These are phyloP conservation scores for Kokia cookei DNA, from an alignment of 441 rosid species.

Conservation along the genomic window DNA sequence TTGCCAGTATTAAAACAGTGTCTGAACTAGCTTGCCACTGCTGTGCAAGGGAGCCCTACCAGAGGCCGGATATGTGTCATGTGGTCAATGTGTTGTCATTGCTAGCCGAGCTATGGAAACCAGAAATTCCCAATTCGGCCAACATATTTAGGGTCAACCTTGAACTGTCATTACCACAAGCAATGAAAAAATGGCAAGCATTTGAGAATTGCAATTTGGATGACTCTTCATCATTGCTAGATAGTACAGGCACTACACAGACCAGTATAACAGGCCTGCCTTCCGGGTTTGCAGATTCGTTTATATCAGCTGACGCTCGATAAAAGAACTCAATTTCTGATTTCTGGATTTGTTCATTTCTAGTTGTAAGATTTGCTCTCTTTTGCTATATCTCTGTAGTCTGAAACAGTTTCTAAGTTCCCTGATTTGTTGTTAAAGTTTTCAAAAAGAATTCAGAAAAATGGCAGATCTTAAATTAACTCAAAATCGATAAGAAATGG, in stretches of 20 bases:
- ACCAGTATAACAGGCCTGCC: slow-evolving; percentile 39
- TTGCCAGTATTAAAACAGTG: slow-evolving; percentile 61
- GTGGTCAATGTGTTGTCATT: slow-evolving; percentile 81
- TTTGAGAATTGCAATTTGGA: slow-evolving; percentile 38
- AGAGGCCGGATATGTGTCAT: slow-evolving; percentile 91
- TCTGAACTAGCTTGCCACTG: slow-evolving; percentile 94
- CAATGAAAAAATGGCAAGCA: slow-evolving; percentile 57
- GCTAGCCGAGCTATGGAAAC: slow-evolving; percentile 78
- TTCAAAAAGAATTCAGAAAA: slow-evolving; percentile 7
- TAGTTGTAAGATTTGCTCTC: slow-evolving; percentile 9
- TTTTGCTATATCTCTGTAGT: slow-evolving; percentile 4
- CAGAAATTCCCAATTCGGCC: slow-evolving; percentile 51
- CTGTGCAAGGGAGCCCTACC: slow-evolving; percentile 79
- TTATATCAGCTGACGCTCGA: slow-evolving; percentile 36
- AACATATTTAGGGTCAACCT: slow-evolving; percentile 67
- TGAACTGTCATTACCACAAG: slow-evolving; percentile 64
- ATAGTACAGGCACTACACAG: slow-evolving; percentile 34
- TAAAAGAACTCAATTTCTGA: slow-evolving; percentile 8
- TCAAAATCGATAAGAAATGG: too few relatives aligned
- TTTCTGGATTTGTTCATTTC: slow-evolving; percentile 11
- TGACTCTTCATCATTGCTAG: slow-evolving; percentile 39
- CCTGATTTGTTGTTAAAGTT: not conserved
- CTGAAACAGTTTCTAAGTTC: not conserved
- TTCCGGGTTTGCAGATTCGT: slow-evolving; percentile 38
- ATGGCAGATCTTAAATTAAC: slow-evolving; percentile 1